phyloP scores from a whole-genome alignment of 2,329 filamentous ascomycete genomes.

The Fusarium transvaalense region DNA sequence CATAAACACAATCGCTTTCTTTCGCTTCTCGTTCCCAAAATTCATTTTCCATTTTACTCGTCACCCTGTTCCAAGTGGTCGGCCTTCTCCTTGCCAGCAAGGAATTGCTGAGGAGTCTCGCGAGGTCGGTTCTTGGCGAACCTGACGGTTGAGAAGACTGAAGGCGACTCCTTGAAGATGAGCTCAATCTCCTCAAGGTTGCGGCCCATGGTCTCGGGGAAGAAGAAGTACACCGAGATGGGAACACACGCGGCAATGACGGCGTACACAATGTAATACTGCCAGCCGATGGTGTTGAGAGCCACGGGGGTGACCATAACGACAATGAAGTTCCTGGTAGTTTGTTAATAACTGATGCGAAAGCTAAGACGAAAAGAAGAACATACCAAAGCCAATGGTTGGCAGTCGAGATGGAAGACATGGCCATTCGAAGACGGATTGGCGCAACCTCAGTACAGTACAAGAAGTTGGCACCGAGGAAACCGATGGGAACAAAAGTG shows the following conservation, averaged over 20 bases:
- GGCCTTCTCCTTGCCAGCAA: conserved; percentile 26
- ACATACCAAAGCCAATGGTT: conserved; percentile 50
- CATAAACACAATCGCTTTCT: conserved; percentile 27
- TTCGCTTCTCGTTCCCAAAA: not conserved
- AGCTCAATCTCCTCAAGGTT: conserved; percentile 50
- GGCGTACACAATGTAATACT: conserved; percentile 61
- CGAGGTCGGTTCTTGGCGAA: conserved; percentile 34
- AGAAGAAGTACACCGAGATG: conserved; percentile 55
- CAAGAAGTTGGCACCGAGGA: conserved; percentile 72
- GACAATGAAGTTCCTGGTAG: conserved; percentile 56
- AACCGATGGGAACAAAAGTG: conserved; percentile 74
- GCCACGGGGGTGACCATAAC: conserved; percentile 75
- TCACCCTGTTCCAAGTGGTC: conserved; percentile 24
- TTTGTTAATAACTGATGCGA: conserved; percentile 21
- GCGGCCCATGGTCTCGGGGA: conserved; percentile 54
- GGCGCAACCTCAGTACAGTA: conserved; percentile 67
- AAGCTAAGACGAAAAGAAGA: conserved; percentile 6
- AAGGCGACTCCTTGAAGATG: conserved; percentile 43
- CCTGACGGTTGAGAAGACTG: conserved; percentile 34
- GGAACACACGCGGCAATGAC: conserved; percentile 59
- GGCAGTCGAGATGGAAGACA: conserved; percentile 66
- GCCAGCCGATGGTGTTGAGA: conserved; percentile 68
- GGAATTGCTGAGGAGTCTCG: conserved; percentile 30
- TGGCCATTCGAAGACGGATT: conserved; percentile 59
- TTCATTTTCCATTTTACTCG: conserved; percentile 4